These are phyloP conservation scores for Pestalotiopsis sp. DNA, from an alignment of 2,329 filamentous ascomycete species.

Conservation along the genomic window DNA sequence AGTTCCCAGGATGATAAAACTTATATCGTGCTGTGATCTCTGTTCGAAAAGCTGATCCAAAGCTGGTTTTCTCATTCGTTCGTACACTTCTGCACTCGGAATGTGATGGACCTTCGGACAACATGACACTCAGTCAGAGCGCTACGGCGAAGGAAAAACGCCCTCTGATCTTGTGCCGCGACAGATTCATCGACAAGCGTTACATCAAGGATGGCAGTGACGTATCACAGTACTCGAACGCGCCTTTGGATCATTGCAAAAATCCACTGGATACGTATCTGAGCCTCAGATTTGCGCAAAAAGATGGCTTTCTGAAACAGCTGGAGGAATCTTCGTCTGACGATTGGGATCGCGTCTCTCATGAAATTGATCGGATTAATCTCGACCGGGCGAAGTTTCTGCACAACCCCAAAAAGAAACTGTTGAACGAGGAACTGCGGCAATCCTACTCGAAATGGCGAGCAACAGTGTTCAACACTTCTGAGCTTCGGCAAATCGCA, in stretches of 20 bases:
- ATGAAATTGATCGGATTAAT: slow-evolving; percentile 1
- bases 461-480: neutral
- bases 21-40: neutral
- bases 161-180: neutral
- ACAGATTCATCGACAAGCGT: neutral
- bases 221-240: neutral
- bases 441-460: neutral
- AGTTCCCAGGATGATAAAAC: neutral
- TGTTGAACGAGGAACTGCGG: neutral
- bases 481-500: neutral
- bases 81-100: no score
- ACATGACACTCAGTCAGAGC: neutral
- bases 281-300: neutral
- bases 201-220: neutral
- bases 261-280: neutral
- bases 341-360: neutral
- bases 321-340: neutral
- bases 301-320: neutral
- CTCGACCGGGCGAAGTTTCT: neutral
- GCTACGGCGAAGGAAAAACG: neutral
- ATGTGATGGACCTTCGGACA: neutral
- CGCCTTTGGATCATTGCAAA: neutral
- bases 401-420: neutral
- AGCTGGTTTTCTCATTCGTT: no score
- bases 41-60: neutral